Evolutionary conservation across 192 early-diverging fungal genomes (phyloP).

Genomic region (Mortierella alpina): DNA sequence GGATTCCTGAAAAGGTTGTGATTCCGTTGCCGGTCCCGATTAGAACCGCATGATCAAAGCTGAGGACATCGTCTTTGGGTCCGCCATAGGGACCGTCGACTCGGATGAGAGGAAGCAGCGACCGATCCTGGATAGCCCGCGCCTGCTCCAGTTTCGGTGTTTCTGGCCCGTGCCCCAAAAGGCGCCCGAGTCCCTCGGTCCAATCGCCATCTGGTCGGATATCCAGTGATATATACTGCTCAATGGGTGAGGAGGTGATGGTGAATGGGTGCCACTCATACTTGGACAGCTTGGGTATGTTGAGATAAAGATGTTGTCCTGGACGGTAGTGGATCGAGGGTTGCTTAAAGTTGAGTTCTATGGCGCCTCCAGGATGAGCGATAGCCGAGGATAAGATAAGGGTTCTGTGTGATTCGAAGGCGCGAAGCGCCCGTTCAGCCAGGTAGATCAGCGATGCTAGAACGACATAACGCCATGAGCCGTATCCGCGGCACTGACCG

Average conservation of each 20-base stretch:
- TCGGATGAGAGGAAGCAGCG: conserved; percentile 65
- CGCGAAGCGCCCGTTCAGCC: conserved; percentile 72
- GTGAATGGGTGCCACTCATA: conserved; percentile 87
- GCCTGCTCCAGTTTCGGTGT: conserved; percentile 30
- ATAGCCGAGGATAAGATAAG: conserved; percentile 74
- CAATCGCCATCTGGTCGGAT: conserved; percentile 60
- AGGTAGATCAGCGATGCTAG: conserved; percentile 65
- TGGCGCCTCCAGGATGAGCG: conserved; percentile 75
- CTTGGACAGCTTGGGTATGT: conserved; percentile 73
- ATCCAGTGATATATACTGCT: conserved; percentile 52
- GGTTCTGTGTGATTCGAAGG: conserved; percentile 57
- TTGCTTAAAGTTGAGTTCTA: conserved; percentile 74
- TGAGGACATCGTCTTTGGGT: conserved; percentile 78
- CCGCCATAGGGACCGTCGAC: conserved; percentile 88
- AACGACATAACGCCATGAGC: conserved; percentile 64
- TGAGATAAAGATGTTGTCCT: conserved; percentile 82
- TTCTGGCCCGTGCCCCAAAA: conserved; percentile 47
- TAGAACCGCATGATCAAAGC: conserved; percentile 72
- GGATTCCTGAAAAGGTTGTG: conserved; percentile 78
- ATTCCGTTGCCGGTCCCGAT: conserved; percentile 82
- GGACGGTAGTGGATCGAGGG: conserved; percentile 55
- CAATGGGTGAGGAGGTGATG: conserved; percentile 58
- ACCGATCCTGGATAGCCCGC: conserved; percentile 35
- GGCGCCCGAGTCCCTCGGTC: conserved; percentile 34
- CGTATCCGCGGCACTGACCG: conserved; percentile 52